Base-by-base conservation (phyloP, 2,329 filamentous ascomycete genomes). In the Colletotrichum lupini region DNA sequence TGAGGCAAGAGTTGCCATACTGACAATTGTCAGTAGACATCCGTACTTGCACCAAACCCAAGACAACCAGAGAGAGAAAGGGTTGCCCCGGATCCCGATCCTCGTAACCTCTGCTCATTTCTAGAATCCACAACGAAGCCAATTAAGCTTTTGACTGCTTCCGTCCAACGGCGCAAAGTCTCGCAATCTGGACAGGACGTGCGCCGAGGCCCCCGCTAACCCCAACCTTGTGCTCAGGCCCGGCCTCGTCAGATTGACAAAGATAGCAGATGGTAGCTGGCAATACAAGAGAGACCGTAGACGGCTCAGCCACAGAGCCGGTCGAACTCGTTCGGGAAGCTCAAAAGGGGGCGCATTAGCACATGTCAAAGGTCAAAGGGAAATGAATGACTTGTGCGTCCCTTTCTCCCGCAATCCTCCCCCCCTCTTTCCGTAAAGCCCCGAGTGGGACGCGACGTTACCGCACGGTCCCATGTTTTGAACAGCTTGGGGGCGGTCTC, bases 391-490 rank as follows among this genome's bases (percentile, higher is more conserved):
- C 42, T 16, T 66, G 30, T 60, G 8, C 19, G 55, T n/a, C 63
- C 14, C 26, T 52, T 37, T 46, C 53, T 32, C 63, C 35, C 46
- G 35, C 61, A 32, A 32, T 16, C 28, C 28, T 28, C 2, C 28
- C 42, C 9, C 53, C 53, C 67, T 63, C 55, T 60, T 61, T 12
- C 56, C 60, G 66, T 22, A 49, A 53, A 46, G 46, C 66, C 60
- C 67, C 60, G 56, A 70, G 60, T 73, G 70, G 67, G 22, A 19
- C 58, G 53, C 19, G 30, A 62, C 30, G 53, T 64, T 46, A 32
- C 60, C n/a, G 67, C 60, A 73, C 56, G 67, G 70, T 22, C 70
- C 68, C 56, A n/a, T 63, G 65, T 55, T 63, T 58, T 22, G 52
- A 37, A 49, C 28, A 61, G 37, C n/a, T 71, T 35, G 56, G 56